Evolutionary conservation across 768 basidiomycete species (phyloP).

Genomic region (Leccinum pellstonianum): DNA sequence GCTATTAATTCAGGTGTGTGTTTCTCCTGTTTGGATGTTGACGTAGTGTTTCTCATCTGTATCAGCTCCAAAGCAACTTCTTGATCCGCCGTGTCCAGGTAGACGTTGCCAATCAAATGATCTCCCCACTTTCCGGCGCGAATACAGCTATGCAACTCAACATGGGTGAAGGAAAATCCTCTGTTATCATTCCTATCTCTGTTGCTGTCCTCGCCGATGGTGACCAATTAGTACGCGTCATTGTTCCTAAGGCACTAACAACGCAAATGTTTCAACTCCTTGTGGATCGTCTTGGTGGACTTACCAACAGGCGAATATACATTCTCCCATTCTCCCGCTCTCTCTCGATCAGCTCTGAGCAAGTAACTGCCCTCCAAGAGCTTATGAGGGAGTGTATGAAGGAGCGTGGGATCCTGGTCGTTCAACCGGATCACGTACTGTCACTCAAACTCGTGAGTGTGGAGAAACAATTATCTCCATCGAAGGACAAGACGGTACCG

Average conservation of each 20-base stretch:
- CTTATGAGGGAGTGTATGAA: slow-evolving; percentile 41
- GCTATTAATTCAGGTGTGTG: slow-evolving; percentile 45
- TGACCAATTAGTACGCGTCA: slow-evolving; percentile 43
- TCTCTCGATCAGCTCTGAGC: slow-evolving; percentile 17
- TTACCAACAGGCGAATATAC: slow-evolving; percentile 47
- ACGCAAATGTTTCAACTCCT: slow-evolving; percentile 50
- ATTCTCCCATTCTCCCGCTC: slow-evolving; percentile 51
- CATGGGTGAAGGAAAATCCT: slow-evolving; percentile 59
- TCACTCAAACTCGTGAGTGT: slow-evolving; percentile 49
- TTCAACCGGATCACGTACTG: slow-evolving; percentile 54
- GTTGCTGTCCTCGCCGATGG: slow-evolving; percentile 43
- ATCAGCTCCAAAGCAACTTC: slow-evolving; percentile 47
- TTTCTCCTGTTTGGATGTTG: neutral
- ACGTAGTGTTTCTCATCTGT: no score
- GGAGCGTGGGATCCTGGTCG: slow-evolving; percentile 42
- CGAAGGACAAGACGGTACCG: neutral
- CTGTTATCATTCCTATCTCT: slow-evolving; percentile 46
- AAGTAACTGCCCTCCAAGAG: slow-evolving; percentile 25
- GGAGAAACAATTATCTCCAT: slow-evolving; percentile 30
- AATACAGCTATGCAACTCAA: slow-evolving; percentile 51
- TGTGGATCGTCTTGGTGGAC: slow-evolving; percentile 41
- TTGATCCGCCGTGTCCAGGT: slow-evolving; percentile 43
- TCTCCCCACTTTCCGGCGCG: slow-evolving; percentile 32
- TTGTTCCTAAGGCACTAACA: slow-evolving; percentile 48
- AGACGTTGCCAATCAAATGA: slow-evolving; percentile 46